phyloP scores from a whole-genome alignment of 768 basidiomycete genomes.

The Leccinellum albellum region DNA sequence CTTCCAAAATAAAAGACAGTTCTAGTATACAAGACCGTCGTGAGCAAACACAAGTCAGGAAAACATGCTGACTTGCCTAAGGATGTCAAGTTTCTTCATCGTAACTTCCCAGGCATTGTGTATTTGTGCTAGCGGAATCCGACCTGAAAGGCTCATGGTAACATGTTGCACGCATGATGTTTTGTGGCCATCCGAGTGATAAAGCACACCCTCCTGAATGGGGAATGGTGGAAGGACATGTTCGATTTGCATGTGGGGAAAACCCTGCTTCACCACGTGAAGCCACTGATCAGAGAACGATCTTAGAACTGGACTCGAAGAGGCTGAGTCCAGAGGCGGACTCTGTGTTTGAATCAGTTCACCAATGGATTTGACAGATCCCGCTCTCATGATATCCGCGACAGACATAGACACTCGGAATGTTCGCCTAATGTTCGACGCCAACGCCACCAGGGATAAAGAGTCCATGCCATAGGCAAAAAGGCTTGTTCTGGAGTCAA shows the following conservation, averaged over 20 bases:
- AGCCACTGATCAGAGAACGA: slow-evolving; percentile 20
- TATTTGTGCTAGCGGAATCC: slow-evolving; percentile 21
- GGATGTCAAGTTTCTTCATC: slow-evolving; percentile 24
- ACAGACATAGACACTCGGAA: slow-evolving; percentile 21
- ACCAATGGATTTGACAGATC: slow-evolving; percentile 21
- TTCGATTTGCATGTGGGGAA: slow-evolving; percentile 5
- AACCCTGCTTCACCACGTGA: slow-evolving; percentile 3
- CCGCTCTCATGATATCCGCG: slow-evolving; percentile 28
- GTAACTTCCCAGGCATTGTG: slow-evolving; percentile 34
- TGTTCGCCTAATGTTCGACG: slow-evolving; percentile 19
- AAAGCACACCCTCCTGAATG: slow-evolving; percentile 46
- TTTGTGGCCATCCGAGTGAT: slow-evolving; percentile 35
- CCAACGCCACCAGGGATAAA: slow-evolving; percentile 22
- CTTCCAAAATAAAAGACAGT: slow-evolving; percentile 32
- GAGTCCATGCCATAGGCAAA: slow-evolving; percentile 36
- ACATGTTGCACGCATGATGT: slow-evolving; percentile 46
- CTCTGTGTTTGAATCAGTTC: slow-evolving; percentile 9
- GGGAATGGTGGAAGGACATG: slow-evolving; percentile 41
- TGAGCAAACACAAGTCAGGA: background rate
- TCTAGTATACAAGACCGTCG: slow-evolving; percentile 8
- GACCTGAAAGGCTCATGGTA: slow-evolving; percentile 28
- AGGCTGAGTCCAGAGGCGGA: background rate
- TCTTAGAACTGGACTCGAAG: slow-evolving; percentile 1
- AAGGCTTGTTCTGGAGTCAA: slow-evolving; percentile 24
- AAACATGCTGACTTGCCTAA: slow-evolving; percentile 20